phyloP scores from a whole-genome alignment of 2,329 filamentous ascomycete genomes.

The Paraphaeosphaeria minitans region DNA sequence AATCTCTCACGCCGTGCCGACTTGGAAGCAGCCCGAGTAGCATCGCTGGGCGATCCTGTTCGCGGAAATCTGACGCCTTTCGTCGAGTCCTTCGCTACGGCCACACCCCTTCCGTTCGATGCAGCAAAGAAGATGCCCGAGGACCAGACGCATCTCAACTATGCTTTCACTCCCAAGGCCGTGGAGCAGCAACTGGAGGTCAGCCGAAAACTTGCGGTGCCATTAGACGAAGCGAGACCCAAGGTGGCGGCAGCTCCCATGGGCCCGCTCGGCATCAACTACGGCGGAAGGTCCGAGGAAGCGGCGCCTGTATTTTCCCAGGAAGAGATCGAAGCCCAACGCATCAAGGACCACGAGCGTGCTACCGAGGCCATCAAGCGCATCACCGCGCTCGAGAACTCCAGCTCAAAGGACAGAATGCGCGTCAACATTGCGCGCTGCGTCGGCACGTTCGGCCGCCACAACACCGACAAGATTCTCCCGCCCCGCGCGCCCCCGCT shows the following conservation, averaged over 20 bases:
- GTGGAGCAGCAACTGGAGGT: constrained; percentile 68
- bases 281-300: not conserved
- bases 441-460: constrained; percentile 85
- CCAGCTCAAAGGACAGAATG: constrained; percentile 76
- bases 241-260: constrained; percentile 10
- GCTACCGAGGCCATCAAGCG: constrained; percentile 77
- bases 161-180: constrained; percentile 72
- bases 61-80: constrained; percentile 81
- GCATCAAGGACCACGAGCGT: constrained; percentile 60
- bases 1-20: constrained; percentile 77
- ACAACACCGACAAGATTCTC: constrained; percentile 79
- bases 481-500: constrained; percentile 61
- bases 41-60: constrained; percentile 75
- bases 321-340: constrained; percentile 31
- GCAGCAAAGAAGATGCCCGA: constrained; percentile 30
- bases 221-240: constrained; percentile 39
- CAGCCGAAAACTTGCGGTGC: constrained; percentile 71
- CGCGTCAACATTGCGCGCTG: constrained; percentile 85
- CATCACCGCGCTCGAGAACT: constrained; percentile 78
- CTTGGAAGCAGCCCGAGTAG: constrained; percentile 68
- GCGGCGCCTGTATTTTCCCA: constrained; percentile 13
- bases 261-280: constrained; percentile 1
- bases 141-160: constrained; percentile 66
- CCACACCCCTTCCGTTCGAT: constrained; percentile 41
- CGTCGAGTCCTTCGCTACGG: constrained; percentile 77